Evolutionary conservation across 2,329 filamentous ascomycete species (phyloP), one percentile per base, ranked within the genome.

Genomic region (Hypoxylon sp.): DNA sequence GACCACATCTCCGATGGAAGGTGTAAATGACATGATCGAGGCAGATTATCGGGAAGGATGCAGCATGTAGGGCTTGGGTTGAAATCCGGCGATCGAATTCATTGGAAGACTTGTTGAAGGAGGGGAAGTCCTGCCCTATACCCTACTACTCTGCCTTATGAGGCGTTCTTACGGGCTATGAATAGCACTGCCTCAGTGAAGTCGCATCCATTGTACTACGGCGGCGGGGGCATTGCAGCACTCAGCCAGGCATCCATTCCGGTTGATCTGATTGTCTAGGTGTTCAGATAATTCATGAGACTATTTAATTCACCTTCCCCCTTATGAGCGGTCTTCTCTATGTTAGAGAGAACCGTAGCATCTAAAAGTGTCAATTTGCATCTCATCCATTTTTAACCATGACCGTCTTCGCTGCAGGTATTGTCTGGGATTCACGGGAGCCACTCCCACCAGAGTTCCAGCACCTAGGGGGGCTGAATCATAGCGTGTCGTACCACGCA

Each of bases 1-100:
- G 63, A 76, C 70, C 14, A 73, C 72, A 64, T 79, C 77, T 42
- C 76, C 77, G 37, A 78, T 70, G 7, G 75, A 77, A 5, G 77
- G 58, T 14, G 73, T 72, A 40, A 77, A 75, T 11, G 69, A 64
- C 76, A 77, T 78, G 17, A 2, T 53, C 13, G 27, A 13, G 17
- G 25, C 44, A 6, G n/a, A 8, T 14, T 37, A 14, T 27, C 25
- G 3, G 20, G 14, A 30, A 31, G 61, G 35, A 30, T 42, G 17
- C 20, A 30, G 30, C 11, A 31, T 4, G 27, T 22, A 14, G 10
- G 53, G 25, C 53, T 30, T 42, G 20, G 27, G 3, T 30, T 8
- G 40, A 30, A 55, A 40, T 17, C 33, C 20, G 40, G 27, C 13
- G 14, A 57, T n/a, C 6, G 2, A 31, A 46, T 57, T 20, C 30